Evolutionary conservation across 352 stramenopile genomes (phyloP), one percentile per base, ranked within the genome.

Genomic region (Globisporangium barbulae): DNA sequence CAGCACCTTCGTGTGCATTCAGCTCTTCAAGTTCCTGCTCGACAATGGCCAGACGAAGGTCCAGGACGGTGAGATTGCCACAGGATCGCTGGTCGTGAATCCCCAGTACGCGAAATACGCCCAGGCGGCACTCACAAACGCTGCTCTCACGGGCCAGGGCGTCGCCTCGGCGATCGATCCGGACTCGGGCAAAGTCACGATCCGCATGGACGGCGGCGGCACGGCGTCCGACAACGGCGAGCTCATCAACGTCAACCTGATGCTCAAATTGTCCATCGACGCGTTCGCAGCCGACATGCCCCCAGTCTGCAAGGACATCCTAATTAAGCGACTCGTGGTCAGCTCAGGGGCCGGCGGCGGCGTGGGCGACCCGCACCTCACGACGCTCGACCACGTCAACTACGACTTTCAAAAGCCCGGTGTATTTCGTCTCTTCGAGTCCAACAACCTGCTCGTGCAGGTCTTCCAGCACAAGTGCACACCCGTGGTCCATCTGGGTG

Each of bases 391-490:
- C 37, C 31, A 57, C 21, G 65, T 74, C 13, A 59, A 44, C 25
- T 78, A 74, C 59, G 69, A 75, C 39, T 75, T 75, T 54, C 64
- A 74, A 31, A 65, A 61, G 19, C 59, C 72, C 1, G 72, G 72
- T 8, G 66, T 74, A 12, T 78, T 74, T 35, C 58, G 63, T 1
- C 58, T 73, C 39, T 71, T 75, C 22, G 54, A 78, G 55, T 76
- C 65, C 15, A 42, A 53, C 25, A 71, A 72, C 41, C 53, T 75
- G 10, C 52, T 58, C 5, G 63, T 78, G 5, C 72, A 78, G 30
- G 54, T 70, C 39, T 75, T 75, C 48, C 68, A 75, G 59, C 67
- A 78, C 54, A 75, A 75, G 50, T 78, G 71, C 61, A 64, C 52
- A n/a, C 70, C 63, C 7, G 55, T 61, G 28, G 47, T 48, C 0